These are phyloP conservation scores for Wickerhamiella lipophila DNA, from an alignment of 805 yeast species.

Conservation along the genomic window DNA sequence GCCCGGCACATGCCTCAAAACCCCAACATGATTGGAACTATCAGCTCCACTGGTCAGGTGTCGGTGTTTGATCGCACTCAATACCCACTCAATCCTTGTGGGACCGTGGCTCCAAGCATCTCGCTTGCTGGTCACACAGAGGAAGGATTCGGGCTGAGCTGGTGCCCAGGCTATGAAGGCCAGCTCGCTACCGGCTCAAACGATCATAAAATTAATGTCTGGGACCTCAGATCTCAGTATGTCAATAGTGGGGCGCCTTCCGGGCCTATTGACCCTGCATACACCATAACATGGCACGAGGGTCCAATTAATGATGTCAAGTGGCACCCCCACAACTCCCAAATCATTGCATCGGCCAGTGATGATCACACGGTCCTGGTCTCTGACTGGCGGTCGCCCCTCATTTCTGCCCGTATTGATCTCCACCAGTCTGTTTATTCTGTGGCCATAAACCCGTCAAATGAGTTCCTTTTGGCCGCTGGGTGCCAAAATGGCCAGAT, in stretches of 20 bases:
- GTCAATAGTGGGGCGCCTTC: neutral
- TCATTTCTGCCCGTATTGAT: neutral
- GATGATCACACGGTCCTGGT: conserved; percentile 35
- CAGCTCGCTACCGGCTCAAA: conserved; percentile 46
- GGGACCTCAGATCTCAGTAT: conserved; percentile 47
- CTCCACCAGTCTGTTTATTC: conserved; percentile 20
- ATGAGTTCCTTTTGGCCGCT: conserved; percentile 47
- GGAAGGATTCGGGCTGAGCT: conserved; percentile 52
- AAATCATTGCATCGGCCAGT: conserved; percentile 51
- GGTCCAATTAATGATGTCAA: conserved; percentile 58
- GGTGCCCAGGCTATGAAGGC: conserved; percentile 60
- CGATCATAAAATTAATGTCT: conserved; percentile 50
- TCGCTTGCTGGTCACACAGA: conserved; percentile 32
- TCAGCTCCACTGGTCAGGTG: conserved; percentile 51
- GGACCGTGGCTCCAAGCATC: conserved; percentile 39
- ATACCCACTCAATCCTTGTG: conserved; percentile 42
- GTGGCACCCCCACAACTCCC: conserved; percentile 53
- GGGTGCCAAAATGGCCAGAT: conserved; percentile 52
- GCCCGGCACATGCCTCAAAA: conserved; percentile 72
- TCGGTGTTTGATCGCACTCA: conserved; percentile 72
- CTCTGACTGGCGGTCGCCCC: conserved; percentile 8
- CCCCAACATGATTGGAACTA: conserved; percentile 66
- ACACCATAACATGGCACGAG: conserved; percentile 26
- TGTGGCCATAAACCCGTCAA: conserved; percentile 45
- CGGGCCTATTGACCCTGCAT: conserved; percentile 24